Conservation (phyloP, 371 early-diverging fungal species). For the Mucor ambiguus region DNA sequence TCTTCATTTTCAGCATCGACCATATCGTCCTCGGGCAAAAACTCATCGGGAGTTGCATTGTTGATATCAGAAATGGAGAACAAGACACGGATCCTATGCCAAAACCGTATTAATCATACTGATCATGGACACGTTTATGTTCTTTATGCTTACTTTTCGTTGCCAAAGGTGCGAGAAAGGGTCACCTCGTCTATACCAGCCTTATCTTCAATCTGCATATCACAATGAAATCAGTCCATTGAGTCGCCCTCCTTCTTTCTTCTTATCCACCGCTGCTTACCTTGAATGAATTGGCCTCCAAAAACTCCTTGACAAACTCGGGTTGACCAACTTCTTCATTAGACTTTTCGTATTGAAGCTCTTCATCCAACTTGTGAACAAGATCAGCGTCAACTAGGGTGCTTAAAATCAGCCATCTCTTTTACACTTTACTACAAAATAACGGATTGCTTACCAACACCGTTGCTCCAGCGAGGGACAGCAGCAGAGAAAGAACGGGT, state of each 20-base stretch:
- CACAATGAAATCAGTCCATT: neutral
- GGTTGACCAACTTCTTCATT: conserved; percentile 62
- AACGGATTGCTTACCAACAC: conserved; percentile 32
- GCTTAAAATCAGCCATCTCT: neutral
- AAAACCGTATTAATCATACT: neutral
- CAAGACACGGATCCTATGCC: conserved; percentile 72
- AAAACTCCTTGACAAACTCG: conserved; percentile 78
- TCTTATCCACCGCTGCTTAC: conserved; percentile 29
- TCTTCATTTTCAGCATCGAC: conserved; percentile 58
- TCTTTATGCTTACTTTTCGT: conserved; percentile 77
- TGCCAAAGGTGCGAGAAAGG: conserved; percentile 85
- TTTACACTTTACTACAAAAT: neutral
- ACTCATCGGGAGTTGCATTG: conserved; percentile 59
- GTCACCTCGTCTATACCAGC: conserved; percentile 80
- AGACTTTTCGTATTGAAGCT: conserved; percentile 83
- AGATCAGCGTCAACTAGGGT: conserved; percentile 68
- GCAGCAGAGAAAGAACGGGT: conserved; percentile 33
- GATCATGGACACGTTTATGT: neutral
- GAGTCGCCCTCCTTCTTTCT: neutral
- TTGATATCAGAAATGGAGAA: conserved; percentile 89
- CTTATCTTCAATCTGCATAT: conserved; percentile 73
- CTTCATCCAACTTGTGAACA: conserved; percentile 71
- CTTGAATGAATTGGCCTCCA: conserved; percentile 77
- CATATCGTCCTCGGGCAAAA: conserved; percentile 54
- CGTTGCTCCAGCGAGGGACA: conserved; percentile 36